Conservation (phyloP, 768 basidiomycete species). For the Suillus cothurnatus region DNA sequence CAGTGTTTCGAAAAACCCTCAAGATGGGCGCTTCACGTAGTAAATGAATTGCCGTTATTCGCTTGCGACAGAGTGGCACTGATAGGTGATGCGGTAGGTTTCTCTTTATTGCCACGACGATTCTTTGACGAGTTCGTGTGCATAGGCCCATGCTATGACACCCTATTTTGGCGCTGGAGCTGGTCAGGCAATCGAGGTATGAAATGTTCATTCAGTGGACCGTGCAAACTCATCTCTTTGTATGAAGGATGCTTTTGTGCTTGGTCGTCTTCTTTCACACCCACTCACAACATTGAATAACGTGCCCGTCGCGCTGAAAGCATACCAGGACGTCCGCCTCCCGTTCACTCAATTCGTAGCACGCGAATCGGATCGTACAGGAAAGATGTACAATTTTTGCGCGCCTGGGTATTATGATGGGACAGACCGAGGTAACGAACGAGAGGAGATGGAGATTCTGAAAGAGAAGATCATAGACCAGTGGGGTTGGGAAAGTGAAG, state of each 20-base stretch:
- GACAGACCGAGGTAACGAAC: conserved; percentile 1
- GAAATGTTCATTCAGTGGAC: background rate
- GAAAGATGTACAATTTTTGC: conserved; percentile 18
- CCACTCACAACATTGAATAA: conserved; percentile 10
- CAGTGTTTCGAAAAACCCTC: conserved; percentile 37
- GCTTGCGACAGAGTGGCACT: conserved; percentile 39
- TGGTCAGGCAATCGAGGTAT: conserved; percentile 58
- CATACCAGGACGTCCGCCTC: conserved; percentile 19
- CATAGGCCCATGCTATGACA: conserved; percentile 45
- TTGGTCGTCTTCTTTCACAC: conserved; percentile 27
- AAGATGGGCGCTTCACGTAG: conserved; percentile 45
- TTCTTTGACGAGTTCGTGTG: background rate
- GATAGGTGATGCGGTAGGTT: background rate
- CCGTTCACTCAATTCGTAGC: conserved; percentile 18
- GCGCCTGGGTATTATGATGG: conserved; percentile 14
- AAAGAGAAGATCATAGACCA: conserved; percentile 14
- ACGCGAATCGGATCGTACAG: conserved; percentile 11
- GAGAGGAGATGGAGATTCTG: conserved; percentile 14
- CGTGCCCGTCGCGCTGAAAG: background rate
- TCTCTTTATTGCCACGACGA: background rate
- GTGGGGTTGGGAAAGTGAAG: background rate
- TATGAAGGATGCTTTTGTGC: conserved; percentile 23
- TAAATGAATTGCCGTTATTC: conserved; percentile 40
- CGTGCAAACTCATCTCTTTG: background rate
- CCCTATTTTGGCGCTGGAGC: conserved; percentile 62